Base-by-base conservation (phyloP, 768 basidiomycete genomes). In the Termitomyces bulborhizus region DNA sequence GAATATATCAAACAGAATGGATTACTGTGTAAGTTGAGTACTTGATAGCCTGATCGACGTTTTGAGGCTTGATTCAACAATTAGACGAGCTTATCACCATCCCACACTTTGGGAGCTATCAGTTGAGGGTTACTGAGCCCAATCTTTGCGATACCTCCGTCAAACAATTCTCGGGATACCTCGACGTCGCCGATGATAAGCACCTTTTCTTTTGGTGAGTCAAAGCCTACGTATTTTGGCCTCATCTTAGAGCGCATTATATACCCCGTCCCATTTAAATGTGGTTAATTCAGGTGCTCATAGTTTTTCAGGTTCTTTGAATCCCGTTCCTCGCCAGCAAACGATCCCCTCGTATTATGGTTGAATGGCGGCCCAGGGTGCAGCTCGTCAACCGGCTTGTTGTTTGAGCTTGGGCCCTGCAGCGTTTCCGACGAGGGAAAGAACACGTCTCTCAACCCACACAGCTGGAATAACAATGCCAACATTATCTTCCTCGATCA, bases 361-460 rank as follows among this genome's bases (percentile, higher is more conserved):
- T 75, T 92, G n/a, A 92, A 91, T 60, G 90, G 90, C 34, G 86
- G 87, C 12, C 85, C 84, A 21, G 81, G 84, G 8, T 85, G 83
- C 71, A 84, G 82, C 53, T 87, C 84, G 7, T 83, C 85, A 9
- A 88, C 90, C 1, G 95, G 95, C 9, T 80, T 97, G 24, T 75
- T 98, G 15, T 92, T 96, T 62, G 94, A 98, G 66, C 84, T 96
- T 21, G 96, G 96, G 0, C 94, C 96, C 0, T 98, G 96, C 71
- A 72, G 71, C 31, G 76, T 98, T 57, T 71, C 79, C 16, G 71
- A 91, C 42, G 75, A 84, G 1, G 92, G 93, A 34, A 72, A 73
- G 56, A 86, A 85, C 71, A 84, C 84, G 15, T 85, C 82, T 1
- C 64, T 66, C 65, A 98, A 99, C 71, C 79, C 83, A 6, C 67